Conservation (phyloP, 345 rosid species). For the Pugionium dolabratum region DNA sequence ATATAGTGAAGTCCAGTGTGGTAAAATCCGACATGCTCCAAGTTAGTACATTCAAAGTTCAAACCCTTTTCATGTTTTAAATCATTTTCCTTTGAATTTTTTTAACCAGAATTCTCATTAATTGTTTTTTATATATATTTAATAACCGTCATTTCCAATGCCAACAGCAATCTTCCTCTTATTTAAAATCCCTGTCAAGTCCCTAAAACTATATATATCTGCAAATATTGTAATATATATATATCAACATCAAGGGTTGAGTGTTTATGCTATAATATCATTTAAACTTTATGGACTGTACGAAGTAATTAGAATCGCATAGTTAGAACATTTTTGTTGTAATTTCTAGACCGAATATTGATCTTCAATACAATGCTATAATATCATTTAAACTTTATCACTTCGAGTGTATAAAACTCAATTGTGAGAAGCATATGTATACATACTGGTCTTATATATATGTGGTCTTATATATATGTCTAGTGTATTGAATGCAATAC, state of each 20-base stretch:
- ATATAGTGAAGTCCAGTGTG: slow-evolving; percentile 27
- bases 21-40: slow-evolving; percentile 39
- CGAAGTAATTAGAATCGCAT: background rate
- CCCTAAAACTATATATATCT: slow-evolving; percentile 15
- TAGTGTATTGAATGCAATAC: slow-evolving; percentile 30
- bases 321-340: background rate
- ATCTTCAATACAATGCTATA: background rate
- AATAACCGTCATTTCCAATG: slow-evolving; percentile 48
- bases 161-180: slow-evolving; percentile 31
- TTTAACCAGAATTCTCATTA: background rate
- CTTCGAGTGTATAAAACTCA: background rate
- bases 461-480: background rate
- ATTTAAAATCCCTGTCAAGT: slow-evolving; percentile 33
- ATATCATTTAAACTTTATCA: no score
- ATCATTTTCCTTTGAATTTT: background rate
- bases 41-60: slow-evolving; percentile 36
- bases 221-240: background rate
- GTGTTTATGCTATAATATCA: no score
- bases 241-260: background rate
- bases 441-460: background rate
- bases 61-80: slow-evolving; percentile 28
- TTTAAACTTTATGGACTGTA: no score
- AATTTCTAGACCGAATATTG: background rate
- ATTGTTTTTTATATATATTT: slow-evolving; percentile 14
- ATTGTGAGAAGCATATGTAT: background rate